Evolutionary conservation across 2,329 filamentous ascomycete genomes (phyloP).

Genomic region (Hypoxylon sp.): DNA sequence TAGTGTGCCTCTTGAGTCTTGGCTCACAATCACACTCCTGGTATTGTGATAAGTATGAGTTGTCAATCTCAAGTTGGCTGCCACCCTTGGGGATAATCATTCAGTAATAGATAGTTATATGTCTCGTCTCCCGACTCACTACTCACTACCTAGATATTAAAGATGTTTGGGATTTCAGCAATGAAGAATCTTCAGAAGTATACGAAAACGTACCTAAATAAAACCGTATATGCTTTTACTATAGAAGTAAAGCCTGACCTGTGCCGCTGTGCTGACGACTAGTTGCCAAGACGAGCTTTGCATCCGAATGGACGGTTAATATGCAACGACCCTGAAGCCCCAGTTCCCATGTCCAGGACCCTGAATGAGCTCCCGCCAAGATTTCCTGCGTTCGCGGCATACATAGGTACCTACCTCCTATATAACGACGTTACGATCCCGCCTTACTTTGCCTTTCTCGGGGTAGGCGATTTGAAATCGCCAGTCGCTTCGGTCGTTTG

Average conservation of each 20-base stretch:
- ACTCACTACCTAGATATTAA: slow-evolving; percentile 8
- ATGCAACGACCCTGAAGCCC: slow-evolving; percentile 41
- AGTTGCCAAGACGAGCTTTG: slow-evolving; percentile 40
- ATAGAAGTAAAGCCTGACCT: slow-evolving; percentile 36
- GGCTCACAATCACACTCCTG: slow-evolving; percentile 4
- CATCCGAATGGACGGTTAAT: slow-evolving; percentile 46
- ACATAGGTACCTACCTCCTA: no score
- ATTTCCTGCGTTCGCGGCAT: slow-evolving; percentile 14
- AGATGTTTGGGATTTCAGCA: slow-evolving; percentile 4
- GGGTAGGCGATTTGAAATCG: slow-evolving; percentile 11
- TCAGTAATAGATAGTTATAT: slow-evolving; percentile 2
- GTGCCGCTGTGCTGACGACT: slow-evolving; percentile 29
- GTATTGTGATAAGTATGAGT: slow-evolving; percentile 5
- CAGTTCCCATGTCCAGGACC: slow-evolving; percentile 25
- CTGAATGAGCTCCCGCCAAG: slow-evolving; percentile 27
- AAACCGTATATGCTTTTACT: slow-evolving; percentile 12
- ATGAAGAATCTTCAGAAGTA: slow-evolving; percentile 12
- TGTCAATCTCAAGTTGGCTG: slow-evolving; percentile 18
- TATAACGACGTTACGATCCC: slow-evolving; percentile 31
- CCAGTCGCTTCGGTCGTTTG: slow-evolving; percentile 7
- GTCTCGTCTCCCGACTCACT: slow-evolving; percentile 7
- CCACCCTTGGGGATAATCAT: slow-evolving; percentile 6
- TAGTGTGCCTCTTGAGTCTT: slow-evolving; percentile 21
- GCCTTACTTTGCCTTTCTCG: slow-evolving; percentile 20
- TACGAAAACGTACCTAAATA: slow-evolving; percentile 10